These are phyloP conservation scores for Geum urbanum DNA, from an alignment of 306 rosid genomes.

Conservation along the genomic window DNA sequence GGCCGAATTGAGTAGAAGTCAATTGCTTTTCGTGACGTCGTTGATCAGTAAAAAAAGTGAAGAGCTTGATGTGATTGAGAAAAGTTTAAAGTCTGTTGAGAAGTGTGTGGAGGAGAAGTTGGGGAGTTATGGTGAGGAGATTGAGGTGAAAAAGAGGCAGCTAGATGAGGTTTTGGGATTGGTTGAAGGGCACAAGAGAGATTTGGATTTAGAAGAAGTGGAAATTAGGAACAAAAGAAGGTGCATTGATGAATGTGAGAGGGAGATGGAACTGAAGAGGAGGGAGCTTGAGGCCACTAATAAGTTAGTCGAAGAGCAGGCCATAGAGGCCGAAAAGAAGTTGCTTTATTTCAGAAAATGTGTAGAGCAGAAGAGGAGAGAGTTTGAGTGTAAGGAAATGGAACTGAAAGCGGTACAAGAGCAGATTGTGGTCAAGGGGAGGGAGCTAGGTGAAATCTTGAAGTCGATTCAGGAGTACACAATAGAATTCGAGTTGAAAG, in stretches of 20 bases:
- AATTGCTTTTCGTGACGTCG: not conserved
- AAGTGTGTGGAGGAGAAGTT: not conserved
- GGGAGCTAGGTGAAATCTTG: too few relatives aligned
- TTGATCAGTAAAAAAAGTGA: slow-evolving; percentile 22
- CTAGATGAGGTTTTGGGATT: not conserved
- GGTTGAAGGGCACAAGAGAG: not conserved
- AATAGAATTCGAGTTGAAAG: not conserved
- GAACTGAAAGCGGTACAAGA: too few relatives aligned
- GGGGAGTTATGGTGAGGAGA: too few relatives aligned
- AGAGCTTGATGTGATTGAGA: slow-evolving; percentile 17
- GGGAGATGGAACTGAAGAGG: slow-evolving; percentile 8
- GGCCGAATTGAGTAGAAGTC: too few relatives aligned
- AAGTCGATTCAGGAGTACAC: too few relatives aligned
- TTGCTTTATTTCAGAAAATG: not conserved
- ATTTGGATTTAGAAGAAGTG: not conserved
- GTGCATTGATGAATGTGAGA: slow-evolving; percentile 3
- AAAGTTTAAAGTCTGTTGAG: not conserved
- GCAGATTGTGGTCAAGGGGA: too few relatives aligned
- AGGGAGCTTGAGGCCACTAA: not conserved
- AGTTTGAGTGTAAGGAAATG: too few relatives aligned
- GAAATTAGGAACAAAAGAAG: not conserved
- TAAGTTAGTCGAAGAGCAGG: not conserved
- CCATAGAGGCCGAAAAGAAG: not conserved
- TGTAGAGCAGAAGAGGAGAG: too few relatives aligned
- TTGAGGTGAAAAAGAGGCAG: not conserved